Conservation (phyloP, 148 eudicot genomes). For the Cornus kousa region DNA sequence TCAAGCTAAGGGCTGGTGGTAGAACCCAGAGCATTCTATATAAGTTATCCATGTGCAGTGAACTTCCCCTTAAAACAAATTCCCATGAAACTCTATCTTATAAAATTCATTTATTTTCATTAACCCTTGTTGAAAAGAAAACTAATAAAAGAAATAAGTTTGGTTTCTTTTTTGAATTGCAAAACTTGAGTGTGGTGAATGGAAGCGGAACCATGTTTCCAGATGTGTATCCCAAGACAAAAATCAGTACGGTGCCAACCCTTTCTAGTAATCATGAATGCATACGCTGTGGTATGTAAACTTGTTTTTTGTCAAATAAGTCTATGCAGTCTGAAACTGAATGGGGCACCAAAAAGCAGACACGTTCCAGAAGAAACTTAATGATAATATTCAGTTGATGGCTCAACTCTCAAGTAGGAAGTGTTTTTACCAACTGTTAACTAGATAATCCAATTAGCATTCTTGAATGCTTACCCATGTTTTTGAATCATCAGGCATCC, state of each 20-base stretch:
- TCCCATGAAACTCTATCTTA: no score
- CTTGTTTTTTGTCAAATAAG: neutral
- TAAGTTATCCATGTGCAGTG: no score
- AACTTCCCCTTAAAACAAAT: no score
- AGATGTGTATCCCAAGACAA: neutral
- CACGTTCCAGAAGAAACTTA: neutral
- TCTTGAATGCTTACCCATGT: slow-evolving; percentile 49
- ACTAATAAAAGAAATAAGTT: no score
- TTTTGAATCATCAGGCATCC: slow-evolving; percentile 46
- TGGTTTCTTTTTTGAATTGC: neutral
- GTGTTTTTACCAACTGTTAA: neutral
- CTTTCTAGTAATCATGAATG: neutral
- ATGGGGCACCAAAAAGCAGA: slow-evolving; percentile 5
- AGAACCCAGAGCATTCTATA: neutral
- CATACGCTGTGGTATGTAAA: neutral
- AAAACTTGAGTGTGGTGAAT: neutral
- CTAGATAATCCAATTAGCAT: slow-evolving; percentile 3
- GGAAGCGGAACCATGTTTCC: neutral
- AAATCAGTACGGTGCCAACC: neutral
- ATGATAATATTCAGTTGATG: neutral
- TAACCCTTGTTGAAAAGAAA: neutral
- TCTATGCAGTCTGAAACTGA: neutral
- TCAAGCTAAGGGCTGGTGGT: no score
- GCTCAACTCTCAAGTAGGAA: neutral
- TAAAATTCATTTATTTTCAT: neutral